Base-by-base conservation (phyloP, 1,284 basidiomycete species). In the Vanrija sp. region DNA sequence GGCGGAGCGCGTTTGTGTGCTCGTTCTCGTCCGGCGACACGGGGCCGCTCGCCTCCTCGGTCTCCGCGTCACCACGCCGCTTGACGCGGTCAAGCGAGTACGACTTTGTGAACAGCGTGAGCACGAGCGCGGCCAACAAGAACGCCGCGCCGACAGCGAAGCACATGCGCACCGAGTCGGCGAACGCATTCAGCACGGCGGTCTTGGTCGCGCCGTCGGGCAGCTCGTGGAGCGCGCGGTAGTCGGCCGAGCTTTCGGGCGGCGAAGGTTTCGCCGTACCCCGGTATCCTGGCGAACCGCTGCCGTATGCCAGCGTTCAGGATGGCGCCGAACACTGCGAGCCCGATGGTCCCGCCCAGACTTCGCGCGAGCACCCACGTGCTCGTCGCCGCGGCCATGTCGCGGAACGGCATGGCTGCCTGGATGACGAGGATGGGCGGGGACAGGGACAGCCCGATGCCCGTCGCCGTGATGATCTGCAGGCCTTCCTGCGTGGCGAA, bases 361-460 rank as follows among this genome's bases (percentile, higher is more conserved):
- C 46, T 60, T 18, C 72, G 51, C 16, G 60, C 60, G 15, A 73
- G 46, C 2, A 56, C 55, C 63, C 65, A 73, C 8, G 69, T 68
- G n/a, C 63, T 63, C 4, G 74, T 76, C 6, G 64, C 53, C 12
- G 70, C 67, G 5, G 71, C 73, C 71, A 74, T 74, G 25, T 76
- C 74, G 45, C 66, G 68, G 10, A 67, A 46, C 5, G 74, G 74
- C 71, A 75, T 73, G 14, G 67, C 62, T 4, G 73, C 69, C 64
- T 75, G 71, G 6, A 73, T 53, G 19, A 68, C 52, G 5, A 73
- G 42, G 54, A 72, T 56, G 4, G 69, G 66, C 7, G 58, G 54
- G 4, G 56, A 46, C 15, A 73, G 57, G 6, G 62, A 57, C 15
- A 65, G 39, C 0, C 69, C 72, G 23, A 71, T 58, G 2, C 68